Base-by-base conservation (phyloP, 192 early-diverging fungal genomes). In the Coemansia aciculifera region DNA sequence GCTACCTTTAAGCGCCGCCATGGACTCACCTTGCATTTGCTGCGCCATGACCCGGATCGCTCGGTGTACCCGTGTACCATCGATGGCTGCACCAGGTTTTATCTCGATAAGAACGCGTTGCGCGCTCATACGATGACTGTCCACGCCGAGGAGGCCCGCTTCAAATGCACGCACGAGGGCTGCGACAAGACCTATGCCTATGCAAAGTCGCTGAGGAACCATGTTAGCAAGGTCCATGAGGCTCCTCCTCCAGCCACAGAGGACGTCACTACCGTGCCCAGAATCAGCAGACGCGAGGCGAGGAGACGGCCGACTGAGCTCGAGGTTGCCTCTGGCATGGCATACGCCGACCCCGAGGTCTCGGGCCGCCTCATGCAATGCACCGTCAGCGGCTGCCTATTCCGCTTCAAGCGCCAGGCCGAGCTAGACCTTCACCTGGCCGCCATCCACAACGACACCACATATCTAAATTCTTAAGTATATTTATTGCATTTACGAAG, bases 321-420 rank as follows among this genome's bases (percentile, higher is more conserved):
- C 2, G 78, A 77, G 23, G 27, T 78, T 5, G 77, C 75, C 21
- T 74, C 83, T 17, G 83, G 83, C 29, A 70, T 64, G 71, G 83
- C 78, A 3, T 85, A 79, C 54, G 40, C 23, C 23, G 64, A 85
- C 23, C 78, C 78, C 2, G 56, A 61, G 21, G 23, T 77, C 48
- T 81, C 83, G 23, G 74, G 73, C 27, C 68, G 83, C 27, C 5
- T 7, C 15, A 37, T 51, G n/a, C 36, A 59, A 23, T 85, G 80
- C 69, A 9, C 72, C 1, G 54, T 74, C 44, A 24, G 17, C 5
- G 59, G 65, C 9, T 83, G 81, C 52, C 21, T 23, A 7, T 83
- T 79, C 69, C 65, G 73, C 2, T 85, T 83, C 61, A 77, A 77
- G 64, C 77, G 77, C 39, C 66, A 72, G 57, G 38, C 40, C 1